Evolutionary conservation across 1,139 yeast species (phyloP).

Genomic region (Geotrichum carabidarum): DNA sequence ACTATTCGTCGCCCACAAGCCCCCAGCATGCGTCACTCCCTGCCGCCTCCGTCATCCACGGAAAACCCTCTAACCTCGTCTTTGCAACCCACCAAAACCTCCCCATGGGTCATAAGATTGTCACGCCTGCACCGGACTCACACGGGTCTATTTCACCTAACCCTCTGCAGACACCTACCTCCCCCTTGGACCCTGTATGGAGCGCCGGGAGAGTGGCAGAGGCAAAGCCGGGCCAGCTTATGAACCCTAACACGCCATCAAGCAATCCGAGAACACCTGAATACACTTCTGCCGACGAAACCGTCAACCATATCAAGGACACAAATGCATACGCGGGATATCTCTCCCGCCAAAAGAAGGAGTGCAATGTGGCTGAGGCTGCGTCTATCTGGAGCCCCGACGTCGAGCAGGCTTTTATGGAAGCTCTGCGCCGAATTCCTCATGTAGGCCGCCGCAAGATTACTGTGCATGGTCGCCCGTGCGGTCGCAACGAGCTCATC

Average conservation of each 20-base stretch:
- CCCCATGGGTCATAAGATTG: neutral
- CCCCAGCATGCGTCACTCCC: neutral
- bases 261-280: slow-evolving; percentile 3
- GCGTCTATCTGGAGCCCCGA: slow-evolving; percentile 68
- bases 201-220: slow-evolving; percentile 3
- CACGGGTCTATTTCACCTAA: neutral
- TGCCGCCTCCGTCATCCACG: neutral
- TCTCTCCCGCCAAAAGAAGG: slow-evolving; percentile 36
- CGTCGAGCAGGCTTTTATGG: slow-evolving; percentile 82
- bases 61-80: neutral
- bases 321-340: slow-evolving; percentile 35
- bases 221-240: neutral
- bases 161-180: slow-evolving; percentile 2
- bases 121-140: slow-evolving; percentile 1
- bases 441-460: slow-evolving; percentile 84
- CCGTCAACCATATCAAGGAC: slow-evolving; percentile 24
- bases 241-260: neutral
- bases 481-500: slow-evolving; percentile 89
- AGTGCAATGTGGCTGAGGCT: slow-evolving; percentile 24
- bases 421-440: slow-evolving; percentile 76
- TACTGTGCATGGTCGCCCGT: slow-evolving; percentile 74
- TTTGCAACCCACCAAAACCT: slow-evolving; percentile 2
- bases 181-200: slow-evolving; percentile 3
- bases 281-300: slow-evolving; percentile 17
- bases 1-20: slow-evolving; percentile 10